Evolutionary conservation across 345 rosid genomes (phyloP), one percentile per base, ranked within the genome.

Genomic region (Fremontodendron californicum): DNA sequence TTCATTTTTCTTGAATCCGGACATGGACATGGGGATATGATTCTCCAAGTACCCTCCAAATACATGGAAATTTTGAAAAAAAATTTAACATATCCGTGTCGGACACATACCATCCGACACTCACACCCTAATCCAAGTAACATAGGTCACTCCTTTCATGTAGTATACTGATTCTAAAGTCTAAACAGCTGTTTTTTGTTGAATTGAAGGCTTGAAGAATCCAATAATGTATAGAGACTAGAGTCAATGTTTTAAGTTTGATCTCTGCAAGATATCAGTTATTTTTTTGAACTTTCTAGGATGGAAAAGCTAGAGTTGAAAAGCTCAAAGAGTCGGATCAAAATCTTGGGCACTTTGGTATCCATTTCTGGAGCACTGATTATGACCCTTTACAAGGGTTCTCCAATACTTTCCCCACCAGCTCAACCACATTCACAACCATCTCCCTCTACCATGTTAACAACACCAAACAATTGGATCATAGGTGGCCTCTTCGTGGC

Each of bases 371-470:
- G 93, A 73, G 90, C 93, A 37, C 31, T 88, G 21, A 71, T 80
- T 18, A 79, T 85, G 40, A 88, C 74, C 40, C 68, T 90, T 19
- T 90, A 81, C 80, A 86, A 90, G 75, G 91, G 91, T 42, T 81
- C 81, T 77, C 31, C 79, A 3, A 29, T 86, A 19, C 82, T 79
- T 23, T 18, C 70, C 58, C 64, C 25, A 31, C 70, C 48, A 4
- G 45, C 37, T 42, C 52, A 51, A 46, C 57, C 51, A 57, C 52
- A 19, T 12, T 75, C 40, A 39, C 75, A 11, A 7, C 54, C 23
- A 69, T 69, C 73, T 27, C 25, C 73, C 31, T 48, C 57, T 8
- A 9, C 40, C 25, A 46, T 70, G 40, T 70, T 46, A 70, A 33
- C 62, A 11, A 19, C 75, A 51, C 45, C 77, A 51, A 73, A 71